phyloP scores from a whole-genome alignment of 495 filamentous ascomycete species.

The Margaritispora aquatica region DNA sequence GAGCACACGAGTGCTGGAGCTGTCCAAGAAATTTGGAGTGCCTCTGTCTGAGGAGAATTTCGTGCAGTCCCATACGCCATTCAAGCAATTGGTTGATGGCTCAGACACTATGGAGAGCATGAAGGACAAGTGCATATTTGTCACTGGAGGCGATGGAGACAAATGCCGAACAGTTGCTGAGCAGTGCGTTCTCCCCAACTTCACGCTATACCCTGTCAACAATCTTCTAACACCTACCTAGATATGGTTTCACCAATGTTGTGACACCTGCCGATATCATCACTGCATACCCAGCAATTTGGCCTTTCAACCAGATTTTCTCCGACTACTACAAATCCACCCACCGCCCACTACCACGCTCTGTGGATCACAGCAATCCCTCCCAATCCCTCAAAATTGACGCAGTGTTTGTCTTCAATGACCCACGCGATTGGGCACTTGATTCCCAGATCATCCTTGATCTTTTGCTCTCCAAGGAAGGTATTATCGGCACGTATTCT shows the following conservation, averaged over 20 bases:
- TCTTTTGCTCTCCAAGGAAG: conserved; percentile 65
- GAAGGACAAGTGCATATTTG: conserved; percentile 68
- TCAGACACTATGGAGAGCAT: conserved; percentile 27
- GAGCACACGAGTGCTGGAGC: conserved; percentile 58
- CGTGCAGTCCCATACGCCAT: conserved; percentile 82
- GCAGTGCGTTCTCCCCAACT: conserved; percentile 10
- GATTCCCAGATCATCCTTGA: conserved; percentile 85
- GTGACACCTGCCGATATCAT: conserved; percentile 82
- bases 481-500: conserved; percentile 72
- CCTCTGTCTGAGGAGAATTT: conserved; percentile 59
- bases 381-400: conserved; percentile 56
- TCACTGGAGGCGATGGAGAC: conserved; percentile 75
- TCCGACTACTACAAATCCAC: conserved; percentile 52
- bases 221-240: conserved; percentile 3
- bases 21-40: conserved; percentile 54
- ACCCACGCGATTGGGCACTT: conserved; percentile 77
- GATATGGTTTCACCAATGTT: conserved; percentile 82
- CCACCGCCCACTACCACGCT: conserved; percentile 54
- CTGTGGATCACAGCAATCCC: conserved; percentile 12
- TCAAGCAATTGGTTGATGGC: conserved; percentile 45
- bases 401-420: conserved; percentile 76
- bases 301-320: conserved; percentile 69
- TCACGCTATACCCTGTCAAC: not conserved
- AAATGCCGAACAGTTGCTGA: conserved; percentile 71
- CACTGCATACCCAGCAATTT: conserved; percentile 62